Evolutionary conservation across 306 rosid genomes (phyloP).

Genomic region (Sicyos baderoa): DNA sequence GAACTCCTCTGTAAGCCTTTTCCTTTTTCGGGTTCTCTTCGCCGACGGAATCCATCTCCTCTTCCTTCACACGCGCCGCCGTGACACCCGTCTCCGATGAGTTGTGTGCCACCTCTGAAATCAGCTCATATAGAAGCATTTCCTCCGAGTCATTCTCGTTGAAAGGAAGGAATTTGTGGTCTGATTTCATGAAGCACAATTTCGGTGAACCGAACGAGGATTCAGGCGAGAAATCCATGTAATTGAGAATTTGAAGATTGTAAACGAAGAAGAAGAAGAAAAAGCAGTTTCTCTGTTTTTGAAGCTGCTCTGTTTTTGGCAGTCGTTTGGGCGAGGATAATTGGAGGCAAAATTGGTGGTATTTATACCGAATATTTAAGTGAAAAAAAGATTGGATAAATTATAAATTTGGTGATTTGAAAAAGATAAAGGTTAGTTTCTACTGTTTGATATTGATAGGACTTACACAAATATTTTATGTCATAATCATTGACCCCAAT

Average conservation of each 20-base stretch:
- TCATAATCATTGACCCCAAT: no score
- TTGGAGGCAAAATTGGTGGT: not conserved
- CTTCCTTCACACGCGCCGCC: slow-evolving; percentile 40
- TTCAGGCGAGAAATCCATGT: slow-evolving; percentile 37
- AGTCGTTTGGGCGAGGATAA: not conserved
- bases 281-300: not conserved
- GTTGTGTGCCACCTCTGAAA: slow-evolving; percentile 25
- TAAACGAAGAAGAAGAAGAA: not conserved
- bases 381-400: no score
- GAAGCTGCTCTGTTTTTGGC: slow-evolving; percentile 8
- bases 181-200: slow-evolving; percentile 31
- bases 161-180: slow-evolving; percentile 52
- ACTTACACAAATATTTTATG: no score
- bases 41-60: slow-evolving; percentile 38
- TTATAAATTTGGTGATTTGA: no score
- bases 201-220: slow-evolving; percentile 55
- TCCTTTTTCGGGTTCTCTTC: slow-evolving; percentile 34
- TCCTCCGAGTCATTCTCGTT: slow-evolving; percentile 82
- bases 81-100: no score
- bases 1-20: slow-evolving; percentile 63
- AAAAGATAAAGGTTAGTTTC: no score
- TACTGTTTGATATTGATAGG: no score
- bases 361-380: slow-evolving; percentile 1
- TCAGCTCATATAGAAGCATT: slow-evolving; percentile 72
- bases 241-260: not conserved